Evolutionary conservation across 2,329 filamentous ascomycete genomes (phyloP), one percentile per base, ranked within the genome.

Genomic region (Xylaria sp.): DNA sequence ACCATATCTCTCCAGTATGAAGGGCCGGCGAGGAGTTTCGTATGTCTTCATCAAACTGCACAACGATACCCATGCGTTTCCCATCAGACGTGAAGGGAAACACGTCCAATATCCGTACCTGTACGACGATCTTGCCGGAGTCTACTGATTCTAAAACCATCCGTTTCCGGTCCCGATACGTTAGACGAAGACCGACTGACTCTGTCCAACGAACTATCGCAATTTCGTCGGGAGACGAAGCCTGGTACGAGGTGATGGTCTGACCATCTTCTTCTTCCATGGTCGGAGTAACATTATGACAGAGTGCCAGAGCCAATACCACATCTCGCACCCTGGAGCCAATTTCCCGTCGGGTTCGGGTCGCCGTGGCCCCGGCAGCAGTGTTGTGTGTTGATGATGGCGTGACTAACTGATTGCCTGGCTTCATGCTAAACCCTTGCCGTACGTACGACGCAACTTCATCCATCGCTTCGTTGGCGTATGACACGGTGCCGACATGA

Each of bases 1-100:
- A 99, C 92, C 95, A 98, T 37, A 98, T 95, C 77, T 98, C 95
- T 15, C 92, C 90, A 56, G 85, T 85, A 12, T 85, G 84, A 12
- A 88, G 81, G 48, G 83, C 81, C 0, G 83, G 81, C 7, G 78
- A 74, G 1, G 86, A 83, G 2, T 86, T 78, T 1, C 87, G 82
- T 1, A 85, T 84, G 39, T 84, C 84, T 15, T 91, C 88, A 34
- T 90, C 86, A 76, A 98, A 98, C 74, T 94, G 92, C 23, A 98
- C 93, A 70, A 99, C 91, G 68, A 99, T 95, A 10, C 97, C 96
- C 96, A 99, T 99, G 62, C 96, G 90, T 82, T 99, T 99, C 74
- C 95, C 95, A 73, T 98, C 96, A 0, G 94, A 98, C 0, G 96
- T 99, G 79, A 99, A 99, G 0, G 97, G 97, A 76, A 99, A 99